phyloP scores from a whole-genome alignment of 805 yeast genomes.

The Candida dajiaensis region DNA sequence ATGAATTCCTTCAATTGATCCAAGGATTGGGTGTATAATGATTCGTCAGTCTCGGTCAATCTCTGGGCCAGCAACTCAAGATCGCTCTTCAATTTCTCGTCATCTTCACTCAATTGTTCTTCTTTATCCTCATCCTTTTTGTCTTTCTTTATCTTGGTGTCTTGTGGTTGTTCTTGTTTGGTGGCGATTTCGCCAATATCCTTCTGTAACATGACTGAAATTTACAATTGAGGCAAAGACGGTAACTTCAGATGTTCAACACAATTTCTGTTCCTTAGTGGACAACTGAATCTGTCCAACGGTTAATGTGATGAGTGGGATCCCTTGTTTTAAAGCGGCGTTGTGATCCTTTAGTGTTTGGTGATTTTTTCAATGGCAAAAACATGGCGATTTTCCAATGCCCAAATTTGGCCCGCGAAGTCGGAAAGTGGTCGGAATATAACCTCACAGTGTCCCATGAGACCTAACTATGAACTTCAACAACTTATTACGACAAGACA shows the following conservation, averaged over 20 bases:
- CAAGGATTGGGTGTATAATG: constrained; percentile 54
- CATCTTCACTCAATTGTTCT: constrained; percentile 92
- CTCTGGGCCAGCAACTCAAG: constrained; percentile 84
- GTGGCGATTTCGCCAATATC: constrained; percentile 23
- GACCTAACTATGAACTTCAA: too few species aligned
- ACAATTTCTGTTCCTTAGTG: neutral
- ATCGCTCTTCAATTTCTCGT: constrained; percentile 78
- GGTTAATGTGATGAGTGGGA: neutral
- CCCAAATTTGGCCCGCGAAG: neutral
- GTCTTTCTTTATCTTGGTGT: constrained; percentile 7
- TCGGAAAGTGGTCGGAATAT: neutral
- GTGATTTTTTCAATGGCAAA: constrained; percentile 1
- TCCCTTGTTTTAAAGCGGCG: neutral
- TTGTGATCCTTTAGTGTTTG: neutral
- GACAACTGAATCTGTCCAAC: neutral
- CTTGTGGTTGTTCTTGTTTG: constrained; percentile 11
- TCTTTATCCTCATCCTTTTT: constrained; percentile 25
- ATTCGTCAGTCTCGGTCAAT: constrained; percentile 45
- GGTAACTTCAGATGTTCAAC: neutral
- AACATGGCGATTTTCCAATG: neutral
- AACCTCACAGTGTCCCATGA: neutral
- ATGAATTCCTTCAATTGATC: constrained; percentile 68
- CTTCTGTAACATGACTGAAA: constrained; percentile 10
- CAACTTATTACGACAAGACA: too few species aligned
- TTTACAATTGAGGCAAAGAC: neutral